Base-by-base conservation (phyloP, 2,329 filamentous ascomycete genomes). In the Epicoccum sorghinum region DNA sequence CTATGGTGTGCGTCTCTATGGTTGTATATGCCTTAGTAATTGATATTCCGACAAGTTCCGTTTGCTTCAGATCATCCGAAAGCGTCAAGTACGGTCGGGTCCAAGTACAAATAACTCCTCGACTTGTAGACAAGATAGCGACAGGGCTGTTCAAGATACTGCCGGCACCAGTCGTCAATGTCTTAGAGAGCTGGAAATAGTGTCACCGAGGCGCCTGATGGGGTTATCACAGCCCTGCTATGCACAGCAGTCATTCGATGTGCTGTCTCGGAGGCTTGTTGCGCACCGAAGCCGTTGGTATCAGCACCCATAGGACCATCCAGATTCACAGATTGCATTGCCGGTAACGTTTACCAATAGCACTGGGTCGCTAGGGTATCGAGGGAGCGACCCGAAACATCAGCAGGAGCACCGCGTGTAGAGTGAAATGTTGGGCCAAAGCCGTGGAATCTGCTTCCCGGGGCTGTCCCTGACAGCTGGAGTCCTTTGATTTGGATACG, bases 191-290 rank as follows among this genome's bases (percentile, higher is more conserved):
- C 10, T 24, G 29, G 41, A 33, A 30, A 33, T 47, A 27, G 36
- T 50, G 23, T 39, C 49, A 50, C 39, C 3, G 13, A 42, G 49
- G 29, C 44, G 10, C n/a, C 33, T 41, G n/a, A 18, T 41, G 8
- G 13, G 27, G 18, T 33, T n/a, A 37, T 36, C 30, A 46, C 37
- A 50, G 42, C 41, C 42, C 52, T 57, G 43, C 45, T 50, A 36
- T 43, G 30, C 40, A 30, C 35, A 36, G 29, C 41, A 40, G 33
- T 29, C 35, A 43, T 52, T 39, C 41, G 44, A 54, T 33, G 33
- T 57, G 18, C 22, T 46, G 52, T 59, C 27, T 58, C 45, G 54
- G 48, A 50, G 36, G 23, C 25, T 47, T 18, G 27, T 35, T 43
- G 25, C 23, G 38, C 30, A 44, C 45, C 47, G 33, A n/a, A 33